Evolutionary conservation across 352 stramenopile genomes (phyloP).

Genomic region (Phytophthora meadii): DNA sequence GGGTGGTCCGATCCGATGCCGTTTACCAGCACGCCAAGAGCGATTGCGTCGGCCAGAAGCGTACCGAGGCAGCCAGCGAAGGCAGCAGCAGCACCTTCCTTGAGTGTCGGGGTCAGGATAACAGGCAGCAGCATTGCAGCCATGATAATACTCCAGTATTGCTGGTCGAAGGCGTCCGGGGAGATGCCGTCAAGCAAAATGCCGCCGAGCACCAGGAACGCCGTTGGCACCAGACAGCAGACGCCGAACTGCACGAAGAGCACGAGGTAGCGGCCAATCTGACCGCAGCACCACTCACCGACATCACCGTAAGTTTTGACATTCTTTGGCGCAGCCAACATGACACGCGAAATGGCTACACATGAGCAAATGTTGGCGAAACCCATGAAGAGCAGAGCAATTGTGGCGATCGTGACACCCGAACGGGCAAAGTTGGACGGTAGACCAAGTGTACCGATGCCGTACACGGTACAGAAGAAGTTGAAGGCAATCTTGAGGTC

Average conservation of each 20-base stretch:
- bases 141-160: constrained; percentile 75
- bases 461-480: constrained; percentile 73
- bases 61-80: constrained; percentile 63
- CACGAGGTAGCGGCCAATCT: constrained; percentile 56
- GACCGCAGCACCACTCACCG: constrained; percentile 63
- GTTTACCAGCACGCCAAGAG: constrained; percentile 45
- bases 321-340: constrained; percentile 61
- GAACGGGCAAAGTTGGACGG: constrained; percentile 71
- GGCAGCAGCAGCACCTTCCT: constrained; percentile 62
- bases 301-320: constrained; percentile 73
- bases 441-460: constrained; percentile 69
- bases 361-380: constrained; percentile 70
- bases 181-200: constrained; percentile 65
- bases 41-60: constrained; percentile 61
- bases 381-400: constrained; percentile 66
- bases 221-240: constrained; percentile 58
- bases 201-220: constrained; percentile 69
- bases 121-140: constrained; percentile 54
- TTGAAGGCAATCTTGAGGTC: constrained; percentile 72
- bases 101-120: constrained; percentile 66
- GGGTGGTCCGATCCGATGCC: constrained; percentile 55
- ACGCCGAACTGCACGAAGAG: constrained; percentile 64
- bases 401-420: constrained; percentile 47
- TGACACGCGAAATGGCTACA: constrained; percentile 62
- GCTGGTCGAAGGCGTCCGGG: constrained; percentile 49